Conservation (phyloP, 2,329 filamentous ascomycete genomes). For the Colletotrichum tanaceti region DNA sequence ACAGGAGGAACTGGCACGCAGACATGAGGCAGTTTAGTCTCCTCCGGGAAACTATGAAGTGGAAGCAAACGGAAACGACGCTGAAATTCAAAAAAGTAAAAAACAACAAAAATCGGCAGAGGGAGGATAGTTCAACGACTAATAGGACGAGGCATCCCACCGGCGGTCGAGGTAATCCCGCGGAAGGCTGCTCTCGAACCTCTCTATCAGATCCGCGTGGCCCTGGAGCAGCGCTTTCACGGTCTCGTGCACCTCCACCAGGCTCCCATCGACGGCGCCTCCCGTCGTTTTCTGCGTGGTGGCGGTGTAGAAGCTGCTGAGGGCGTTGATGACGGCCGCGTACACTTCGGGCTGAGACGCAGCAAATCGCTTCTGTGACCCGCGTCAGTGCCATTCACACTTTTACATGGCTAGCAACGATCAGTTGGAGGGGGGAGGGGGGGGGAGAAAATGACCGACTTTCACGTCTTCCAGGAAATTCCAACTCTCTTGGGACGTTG, state of each 20-base stretch:
- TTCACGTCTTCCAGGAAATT: slow-evolving; percentile 32
- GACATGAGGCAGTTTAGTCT: too few species aligned
- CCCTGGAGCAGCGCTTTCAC: slow-evolving; percentile 17
- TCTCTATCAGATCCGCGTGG: slow-evolving; percentile 29
- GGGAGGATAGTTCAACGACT: background rate
- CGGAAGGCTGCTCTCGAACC: slow-evolving; percentile 31
- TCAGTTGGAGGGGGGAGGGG: background rate
- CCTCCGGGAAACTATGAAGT: too few species aligned
- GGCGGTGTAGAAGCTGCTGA: slow-evolving; percentile 22
- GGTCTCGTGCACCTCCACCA: slow-evolving; percentile 19
- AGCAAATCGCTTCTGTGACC: slow-evolving; percentile 28
- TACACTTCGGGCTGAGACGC: slow-evolving; percentile 28
- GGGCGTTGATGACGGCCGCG: slow-evolving; percentile 24
- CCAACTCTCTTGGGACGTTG: slow-evolving; percentile 22
- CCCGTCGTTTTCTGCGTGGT: background rate
- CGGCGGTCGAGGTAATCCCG: slow-evolving; percentile 21
- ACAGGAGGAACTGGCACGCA: too few species aligned
- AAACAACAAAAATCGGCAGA: too few species aligned
- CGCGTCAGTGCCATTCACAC: background rate
- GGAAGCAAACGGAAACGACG: too few species aligned
- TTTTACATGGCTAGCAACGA: background rate
- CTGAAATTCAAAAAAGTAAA: too few species aligned
- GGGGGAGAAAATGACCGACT: slow-evolving; percentile 2
- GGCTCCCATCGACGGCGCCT: slow-evolving; percentile 4
- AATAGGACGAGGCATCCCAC: too few species aligned